Base-by-base conservation (phyloP, 2,329 filamentous ascomycete genomes). In the Knufia petricola region DNA sequence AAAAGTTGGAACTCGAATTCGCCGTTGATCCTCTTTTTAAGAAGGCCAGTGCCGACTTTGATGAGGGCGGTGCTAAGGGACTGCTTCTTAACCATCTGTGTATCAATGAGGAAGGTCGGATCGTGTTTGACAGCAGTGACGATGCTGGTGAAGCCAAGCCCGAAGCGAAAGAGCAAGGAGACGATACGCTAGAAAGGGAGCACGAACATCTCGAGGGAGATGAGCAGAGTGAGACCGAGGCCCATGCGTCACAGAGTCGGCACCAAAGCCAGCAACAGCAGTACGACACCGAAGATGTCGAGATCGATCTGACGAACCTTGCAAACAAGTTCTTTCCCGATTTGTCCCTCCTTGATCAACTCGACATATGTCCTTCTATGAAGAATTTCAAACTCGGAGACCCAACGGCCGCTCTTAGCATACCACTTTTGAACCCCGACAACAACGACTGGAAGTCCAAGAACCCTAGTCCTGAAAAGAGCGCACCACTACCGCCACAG, bases 1-100 rank as follows among this genome's bases (percentile, higher is more conserved):
- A 98, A 69, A 98, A 96, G 67, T 89, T 98, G 61, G 92, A 98
- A 59, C 76, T 96, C 38, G 92, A 98, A 61, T 95, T 98, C 57
- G 82, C 89, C 0, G 90, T 98, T 3, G 92, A 98, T 62, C 92
- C 92, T 2, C 70, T 98, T n/a, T 98, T 98, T 77, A 98, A 98
- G 63, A 98, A 98, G 63, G 90, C 90, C 0, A 94, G 90, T 4
- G 92, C 92, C 37, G 92, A 98, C 69, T 98, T 98, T 57, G 92
- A 98, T 63, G 92, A 98, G 69, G 92, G 92, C 17, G 92, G 92
- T 49, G 92, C 92, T 49, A 98, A 96, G 67, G 92, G 92, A 17
- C 74, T 98, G 36, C 74, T 98, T 17, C 76, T 98, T 26, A 98
- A 98, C 62, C 90, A 98, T 66, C 74, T 98, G n/a, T 87, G 90